Evolutionary conservation across 1,139 yeast species (phyloP).

Genomic region (Keqinozyma sinolaborantium): DNA sequence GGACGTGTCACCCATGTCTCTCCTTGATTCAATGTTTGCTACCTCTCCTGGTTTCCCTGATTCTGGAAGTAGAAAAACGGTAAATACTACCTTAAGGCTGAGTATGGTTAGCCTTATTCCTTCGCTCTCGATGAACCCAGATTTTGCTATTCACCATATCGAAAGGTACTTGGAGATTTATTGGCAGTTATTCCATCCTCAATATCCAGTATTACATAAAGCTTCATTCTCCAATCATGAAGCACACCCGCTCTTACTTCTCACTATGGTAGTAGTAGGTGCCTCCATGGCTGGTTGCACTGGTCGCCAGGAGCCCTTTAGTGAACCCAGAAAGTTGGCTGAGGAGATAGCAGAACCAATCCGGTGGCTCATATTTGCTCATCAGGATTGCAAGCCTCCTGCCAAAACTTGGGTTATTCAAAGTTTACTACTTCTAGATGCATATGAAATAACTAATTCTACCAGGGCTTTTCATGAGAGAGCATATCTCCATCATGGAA

Average conservation of each 20-base stretch:
- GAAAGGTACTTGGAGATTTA: constrained; percentile 30
- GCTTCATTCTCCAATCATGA: constrained; percentile 55
- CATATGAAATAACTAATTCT: constrained; percentile 50
- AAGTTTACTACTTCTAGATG: constrained; percentile 54
- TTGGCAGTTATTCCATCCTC: constrained; percentile 59
- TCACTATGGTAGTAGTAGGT: constrained; percentile 58
- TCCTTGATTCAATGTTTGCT: constrained; percentile 30
- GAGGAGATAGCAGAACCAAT: constrained; percentile 56
- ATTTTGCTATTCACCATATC: constrained; percentile 21
- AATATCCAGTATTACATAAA: constrained; percentile 56
- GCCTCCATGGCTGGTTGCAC: constrained; percentile 30
- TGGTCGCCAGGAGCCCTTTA: constrained; percentile 13
- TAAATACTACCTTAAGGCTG: constrained; percentile 22
- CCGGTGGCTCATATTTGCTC: constrained; percentile 57
- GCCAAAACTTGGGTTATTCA: constrained; percentile 65
- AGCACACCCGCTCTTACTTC: constrained; percentile 49
- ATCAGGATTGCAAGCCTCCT: constrained; percentile 49
- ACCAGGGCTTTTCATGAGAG: constrained; percentile 60
- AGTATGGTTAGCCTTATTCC: constrained; percentile 30
- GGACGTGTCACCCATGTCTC: constrained; percentile 19
- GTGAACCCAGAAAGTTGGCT: constrained; percentile 19
- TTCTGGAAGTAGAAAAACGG: constrained; percentile 19
- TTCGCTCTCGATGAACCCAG: constrained; percentile 23
- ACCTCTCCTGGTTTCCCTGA: constrained; percentile 27
- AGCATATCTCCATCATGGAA: constrained; percentile 70